Evolutionary conservation across 1,284 basidiomycete genomes (phyloP).

Genomic region (Schizopora paradoxa): DNA sequence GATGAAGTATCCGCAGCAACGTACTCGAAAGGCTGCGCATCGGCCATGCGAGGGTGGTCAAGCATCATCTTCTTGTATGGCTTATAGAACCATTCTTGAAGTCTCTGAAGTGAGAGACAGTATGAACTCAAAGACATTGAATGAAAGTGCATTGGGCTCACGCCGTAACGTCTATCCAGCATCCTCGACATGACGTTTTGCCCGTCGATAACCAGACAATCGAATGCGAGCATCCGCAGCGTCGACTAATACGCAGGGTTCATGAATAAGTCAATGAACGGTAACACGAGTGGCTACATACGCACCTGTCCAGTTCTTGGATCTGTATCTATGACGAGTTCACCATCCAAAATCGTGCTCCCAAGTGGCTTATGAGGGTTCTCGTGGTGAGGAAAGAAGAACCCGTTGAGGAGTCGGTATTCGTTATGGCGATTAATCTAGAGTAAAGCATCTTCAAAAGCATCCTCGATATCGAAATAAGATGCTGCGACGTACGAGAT

Average conservation of each 20-base stretch:
- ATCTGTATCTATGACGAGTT: constrained; percentile 90
- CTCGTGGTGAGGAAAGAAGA: constrained; percentile 88
- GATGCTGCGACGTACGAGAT: constrained; percentile 54
- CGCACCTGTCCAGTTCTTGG: constrained; percentile 62
- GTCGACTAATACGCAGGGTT: no score
- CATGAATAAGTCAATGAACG: constrained; percentile 37
- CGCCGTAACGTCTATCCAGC: constrained; percentile 87
- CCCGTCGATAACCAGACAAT: constrained; percentile 85
- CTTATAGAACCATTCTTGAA: constrained; percentile 78
- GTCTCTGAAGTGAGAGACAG: constrained; percentile 54
- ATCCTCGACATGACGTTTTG: constrained; percentile 83
- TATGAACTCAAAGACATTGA: no score
- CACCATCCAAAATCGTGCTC: constrained; percentile 89
- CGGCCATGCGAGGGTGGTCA: constrained; percentile 61
- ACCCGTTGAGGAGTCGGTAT: constrained; percentile 69
- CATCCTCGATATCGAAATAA: not conserved
- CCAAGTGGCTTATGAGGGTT: constrained; percentile 58
- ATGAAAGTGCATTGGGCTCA: constrained; percentile 42
- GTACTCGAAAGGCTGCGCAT: constrained; percentile 80
- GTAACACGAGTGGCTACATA: constrained; percentile 11
- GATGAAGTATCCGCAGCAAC: constrained; percentile 27
- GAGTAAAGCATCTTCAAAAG: not conserved
- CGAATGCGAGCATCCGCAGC: constrained; percentile 84
- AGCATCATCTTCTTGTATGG: constrained; percentile 73
- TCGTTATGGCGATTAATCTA: constrained; percentile 95